Evolutionary conservation across 2,329 filamentous ascomycete genomes (phyloP).

Genomic region (Emmonsiellopsis sp.): DNA sequence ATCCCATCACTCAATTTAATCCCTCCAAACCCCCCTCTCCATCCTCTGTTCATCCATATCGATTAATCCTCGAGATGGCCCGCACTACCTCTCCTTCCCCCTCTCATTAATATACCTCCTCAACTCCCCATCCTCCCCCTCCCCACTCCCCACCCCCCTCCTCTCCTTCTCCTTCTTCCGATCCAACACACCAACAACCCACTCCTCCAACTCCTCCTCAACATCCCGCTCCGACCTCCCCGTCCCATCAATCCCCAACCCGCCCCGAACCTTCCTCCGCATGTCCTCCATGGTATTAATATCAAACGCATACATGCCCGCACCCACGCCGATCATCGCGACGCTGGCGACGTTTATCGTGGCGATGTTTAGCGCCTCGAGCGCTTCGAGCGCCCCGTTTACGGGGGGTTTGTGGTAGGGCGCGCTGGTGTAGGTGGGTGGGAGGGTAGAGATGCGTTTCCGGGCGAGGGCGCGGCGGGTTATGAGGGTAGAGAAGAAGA

Average conservation of each 20-base stretch:
- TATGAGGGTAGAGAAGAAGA: constrained; percentile 61
- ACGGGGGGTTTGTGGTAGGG: constrained; percentile 36
- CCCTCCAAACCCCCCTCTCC: not conserved
- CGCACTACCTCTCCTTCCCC: constrained; percentile 10
- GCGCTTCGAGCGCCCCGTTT: constrained; percentile 62
- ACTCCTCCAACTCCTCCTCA: constrained; percentile 47
- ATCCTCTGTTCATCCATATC: not conserved
- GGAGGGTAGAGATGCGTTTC: constrained; percentile 52
- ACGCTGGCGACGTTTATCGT: constrained; percentile 77
- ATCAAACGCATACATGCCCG: constrained; percentile 66
- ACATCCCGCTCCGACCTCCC: constrained; percentile 39
- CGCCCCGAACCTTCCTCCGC: constrained; percentile 49
- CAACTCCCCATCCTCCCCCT: constrained; percentile 7
- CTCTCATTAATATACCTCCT: constrained; percentile 6
- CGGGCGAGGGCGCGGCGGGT: constrained; percentile 62
- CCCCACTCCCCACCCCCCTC: constrained; percentile 22
- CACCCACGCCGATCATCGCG: constrained; percentile 65
- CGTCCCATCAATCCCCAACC: constrained; percentile 50
- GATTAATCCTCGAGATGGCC: not conserved
- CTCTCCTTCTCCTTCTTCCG: constrained; percentile 39
- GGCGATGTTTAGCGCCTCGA: constrained; percentile 75
- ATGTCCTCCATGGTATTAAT: constrained; percentile 62
- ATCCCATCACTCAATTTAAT: no score
- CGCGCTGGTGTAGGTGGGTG: constrained; percentile 58
- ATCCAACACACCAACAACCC: constrained; percentile 41